Percentiles rank a stretch among this genome's conserved stretches.
Conservation (phyloP, 371 early-diverging fungal species). For the Mortierella sp. region DNA sequence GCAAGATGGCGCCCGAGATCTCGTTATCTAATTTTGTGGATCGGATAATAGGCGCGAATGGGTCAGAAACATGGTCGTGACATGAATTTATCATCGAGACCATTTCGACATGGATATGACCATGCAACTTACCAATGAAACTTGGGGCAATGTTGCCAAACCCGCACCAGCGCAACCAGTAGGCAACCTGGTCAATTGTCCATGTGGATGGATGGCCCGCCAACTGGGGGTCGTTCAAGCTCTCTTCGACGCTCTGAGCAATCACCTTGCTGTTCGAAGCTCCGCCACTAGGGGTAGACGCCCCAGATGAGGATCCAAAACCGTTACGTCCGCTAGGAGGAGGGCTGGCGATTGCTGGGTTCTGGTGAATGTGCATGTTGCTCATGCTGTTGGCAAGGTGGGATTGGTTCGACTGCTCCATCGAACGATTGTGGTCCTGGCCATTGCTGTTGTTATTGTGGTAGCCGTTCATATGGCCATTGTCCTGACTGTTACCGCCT, state of each 20-base stretch:
- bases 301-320: slow-evolving; percentile 17
- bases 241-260: slow-evolving; percentile 48
- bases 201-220: slow-evolving; percentile 62
- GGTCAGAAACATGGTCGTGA: background rate
- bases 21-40: slow-evolving; percentile 65
- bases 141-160: slow-evolving; percentile 64
- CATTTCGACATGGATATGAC: too few relatives aligned
- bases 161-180: slow-evolving; percentile 71
- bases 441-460: background rate
- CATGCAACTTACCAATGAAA: slow-evolving; percentile 68
- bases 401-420: background rate
- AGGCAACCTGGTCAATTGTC: slow-evolving; percentile 71
- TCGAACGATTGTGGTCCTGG: background rate
- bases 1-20: slow-evolving; percentile 77
- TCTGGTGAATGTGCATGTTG: slow-evolving; percentile 49
- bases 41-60: background rate
- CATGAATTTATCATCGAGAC: too few relatives aligned
- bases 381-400: slow-evolving; percentile 15
- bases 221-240: slow-evolving; percentile 47
- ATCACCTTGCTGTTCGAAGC: slow-evolving; percentile 31
- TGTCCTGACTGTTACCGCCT: background rate
- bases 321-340: slow-evolving; percentile 25
- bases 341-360: slow-evolving; percentile 36
- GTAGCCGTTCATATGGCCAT: background rate
- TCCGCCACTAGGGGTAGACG: slow-evolving; percentile 6